Conservation (phyloP, 768 basidiomycete species). For the Gymnopilus dilepis region DNA sequence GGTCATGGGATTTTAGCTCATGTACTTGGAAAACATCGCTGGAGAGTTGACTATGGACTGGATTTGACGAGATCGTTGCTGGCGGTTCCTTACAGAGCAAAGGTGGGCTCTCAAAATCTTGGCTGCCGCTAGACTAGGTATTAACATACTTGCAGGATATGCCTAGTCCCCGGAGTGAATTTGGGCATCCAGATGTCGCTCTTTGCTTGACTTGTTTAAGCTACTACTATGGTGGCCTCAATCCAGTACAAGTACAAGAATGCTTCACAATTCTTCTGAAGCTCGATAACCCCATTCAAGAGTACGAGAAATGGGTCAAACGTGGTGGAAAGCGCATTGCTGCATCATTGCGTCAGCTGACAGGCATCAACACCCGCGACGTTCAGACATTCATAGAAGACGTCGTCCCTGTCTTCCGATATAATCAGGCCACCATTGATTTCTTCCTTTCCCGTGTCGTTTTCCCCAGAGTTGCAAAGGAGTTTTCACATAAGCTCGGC, state of each 20-base stretch:
- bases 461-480: constrained; percentile 54
- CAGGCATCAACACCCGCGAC: constrained; percentile 49
- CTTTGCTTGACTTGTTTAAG: constrained; percentile 50
- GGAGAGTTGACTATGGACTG: constrained; percentile 59
- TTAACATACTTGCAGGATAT: constrained; percentile 37
- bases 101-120: too few relatives aligned
- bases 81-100: constrained; percentile 60
- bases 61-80: constrained; percentile 46
- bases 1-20: constrained; percentile 45
- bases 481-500: constrained; percentile 50
- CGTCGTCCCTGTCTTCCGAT: constrained; percentile 40
- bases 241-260: constrained; percentile 38
- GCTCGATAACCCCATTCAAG: constrained; percentile 44
- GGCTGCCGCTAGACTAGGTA: too few relatives aligned
- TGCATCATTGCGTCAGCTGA: constrained; percentile 31
- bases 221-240: constrained; percentile 55
- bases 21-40: constrained; percentile 44
- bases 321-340: constrained; percentile 31
- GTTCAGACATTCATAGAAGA: constrained; percentile 12
- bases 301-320: constrained; percentile 47
- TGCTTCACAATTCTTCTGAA: constrained; percentile 46
- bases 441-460: constrained; percentile 53
- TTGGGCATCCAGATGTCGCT: constrained; percentile 57
- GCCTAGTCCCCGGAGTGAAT: constrained; percentile 51
- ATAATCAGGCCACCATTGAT: constrained; percentile 45